A percentile compares a stretch with the other conserved stretches of the same genome.
Evolutionary conservation across 192 early-diverging fungal species (phyloP).

Genomic region (Coemansia sp.): DNA sequence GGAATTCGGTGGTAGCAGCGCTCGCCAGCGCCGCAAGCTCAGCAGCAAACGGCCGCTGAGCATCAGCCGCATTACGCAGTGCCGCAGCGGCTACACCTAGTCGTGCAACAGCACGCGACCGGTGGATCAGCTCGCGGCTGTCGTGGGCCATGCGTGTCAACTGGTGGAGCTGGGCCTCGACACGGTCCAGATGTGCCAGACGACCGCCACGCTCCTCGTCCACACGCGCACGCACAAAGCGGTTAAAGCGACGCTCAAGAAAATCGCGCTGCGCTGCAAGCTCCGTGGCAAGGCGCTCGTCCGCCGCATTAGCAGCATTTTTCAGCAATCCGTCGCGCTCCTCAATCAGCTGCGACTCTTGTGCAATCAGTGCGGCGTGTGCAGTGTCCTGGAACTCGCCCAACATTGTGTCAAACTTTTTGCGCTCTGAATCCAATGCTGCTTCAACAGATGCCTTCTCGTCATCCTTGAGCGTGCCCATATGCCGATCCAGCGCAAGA

Average conservation of each 20-base stretch:
- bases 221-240: conserved; percentile 73
- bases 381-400: conserved; percentile 50
- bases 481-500: conserved; percentile 50
- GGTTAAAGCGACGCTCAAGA: conserved; percentile 75
- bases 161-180: conserved; percentile 72
- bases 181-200: conserved; percentile 78
- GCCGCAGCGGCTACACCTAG: conserved; percentile 66
- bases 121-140: conserved; percentile 67
- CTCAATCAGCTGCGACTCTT: conserved; percentile 58
- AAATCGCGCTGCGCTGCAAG: conserved; percentile 66
- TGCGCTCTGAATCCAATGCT: conserved; percentile 61
- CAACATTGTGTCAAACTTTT: conserved; percentile 56
- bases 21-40: conserved; percentile 70
- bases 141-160: conserved; percentile 67
- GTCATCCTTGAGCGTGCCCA: conserved; percentile 48
- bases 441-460: conserved; percentile 57
- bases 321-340: conserved; percentile 53
- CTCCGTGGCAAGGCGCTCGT: conserved; percentile 60
- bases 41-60: conserved; percentile 65
- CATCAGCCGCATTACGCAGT: conserved; percentile 58
- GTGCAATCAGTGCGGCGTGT: conserved; percentile 47
- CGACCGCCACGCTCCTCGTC: conserved; percentile 90
- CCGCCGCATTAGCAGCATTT: conserved; percentile 45
- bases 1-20: conserved; percentile 52
- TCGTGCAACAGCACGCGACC: conserved; percentile 59